phyloP scores from a whole-genome alignment of 441 rosid genomes.

The Mallotus japonicus region DNA sequence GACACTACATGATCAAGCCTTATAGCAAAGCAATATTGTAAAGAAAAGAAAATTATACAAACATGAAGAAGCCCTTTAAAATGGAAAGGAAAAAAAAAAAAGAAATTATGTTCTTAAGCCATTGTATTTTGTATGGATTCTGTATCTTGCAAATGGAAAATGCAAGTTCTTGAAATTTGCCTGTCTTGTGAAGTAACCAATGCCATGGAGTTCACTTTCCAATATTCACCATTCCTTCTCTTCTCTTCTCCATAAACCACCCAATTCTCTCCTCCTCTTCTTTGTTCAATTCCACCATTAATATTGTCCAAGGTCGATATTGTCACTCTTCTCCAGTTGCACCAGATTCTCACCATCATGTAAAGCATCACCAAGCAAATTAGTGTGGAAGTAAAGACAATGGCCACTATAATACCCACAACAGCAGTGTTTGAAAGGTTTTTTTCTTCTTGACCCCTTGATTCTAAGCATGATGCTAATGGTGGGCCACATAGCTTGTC shows the following conservation, averaged over 20 bases:
- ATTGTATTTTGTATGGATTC: slow-evolving; percentile 16
- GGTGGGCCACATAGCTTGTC: slow-evolving; percentile 63
- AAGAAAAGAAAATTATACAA: neutral
- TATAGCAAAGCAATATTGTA: too few relatives aligned
- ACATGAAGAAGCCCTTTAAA: neutral
- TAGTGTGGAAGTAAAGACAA: slow-evolving; percentile 53
- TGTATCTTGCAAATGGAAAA: slow-evolving; percentile 33
- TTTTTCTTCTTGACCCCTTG: slow-evolving; percentile 27
- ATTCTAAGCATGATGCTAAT: slow-evolving; percentile 39
- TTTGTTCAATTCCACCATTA: slow-evolving; percentile 32
- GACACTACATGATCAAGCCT: too few relatives aligned
- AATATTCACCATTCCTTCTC: slow-evolving; percentile 34
- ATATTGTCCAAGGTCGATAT: slow-evolving; percentile 32
- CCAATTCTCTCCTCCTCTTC: slow-evolving; percentile 32
- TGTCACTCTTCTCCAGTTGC: slow-evolving; percentile 52
- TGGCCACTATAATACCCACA: slow-evolving; percentile 45
- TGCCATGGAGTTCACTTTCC: slow-evolving; percentile 38
- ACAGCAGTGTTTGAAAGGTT: slow-evolving; percentile 44
- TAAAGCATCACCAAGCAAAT: slow-evolving; percentile 63
- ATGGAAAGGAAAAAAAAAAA: neutral
- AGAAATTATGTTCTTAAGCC: slow-evolving; percentile 1
- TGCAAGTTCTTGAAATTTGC: slow-evolving; percentile 28
- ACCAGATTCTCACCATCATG: slow-evolving; percentile 68
- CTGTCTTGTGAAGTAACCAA: slow-evolving; percentile 28
- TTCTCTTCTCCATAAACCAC: slow-evolving; percentile 33